A percentile compares a stretch with the other conserved stretches of the same genome.
Evolutionary conservation across 75 land plant genomes (phyloP).

Genomic region (Gnetum montanum): DNA sequence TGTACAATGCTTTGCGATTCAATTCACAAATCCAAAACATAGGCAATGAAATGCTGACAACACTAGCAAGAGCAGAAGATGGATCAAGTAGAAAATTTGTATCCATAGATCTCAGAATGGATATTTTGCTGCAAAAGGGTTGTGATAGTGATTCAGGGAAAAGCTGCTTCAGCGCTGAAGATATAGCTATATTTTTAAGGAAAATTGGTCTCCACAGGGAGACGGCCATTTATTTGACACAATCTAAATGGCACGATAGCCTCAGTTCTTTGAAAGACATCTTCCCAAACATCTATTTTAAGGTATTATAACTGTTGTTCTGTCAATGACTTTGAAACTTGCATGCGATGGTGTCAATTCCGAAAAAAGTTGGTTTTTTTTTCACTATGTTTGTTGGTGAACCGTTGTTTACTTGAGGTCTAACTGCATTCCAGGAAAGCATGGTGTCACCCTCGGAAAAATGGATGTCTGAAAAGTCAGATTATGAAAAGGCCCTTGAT

Average conservation of each 20-base stretch:
- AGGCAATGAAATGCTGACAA: slow-evolving; percentile 42
- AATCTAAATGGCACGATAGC: slow-evolving; percentile 60
- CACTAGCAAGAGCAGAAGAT: slow-evolving; percentile 37
- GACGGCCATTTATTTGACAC: slow-evolving; percentile 66
- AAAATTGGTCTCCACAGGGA: slow-evolving; percentile 50
- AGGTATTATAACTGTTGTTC: slow-evolving; percentile 27
- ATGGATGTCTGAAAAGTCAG: slow-evolving; percentile 16
- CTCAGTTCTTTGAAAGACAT: slow-evolving; percentile 44
- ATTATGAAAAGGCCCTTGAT: slow-evolving; percentile 55
- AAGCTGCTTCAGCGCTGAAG: slow-evolving; percentile 50
- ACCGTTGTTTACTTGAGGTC: too few relatives aligned
- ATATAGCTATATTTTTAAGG: slow-evolving; percentile 45
- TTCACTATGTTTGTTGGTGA: too few relatives aligned
- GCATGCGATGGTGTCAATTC: too few relatives aligned
- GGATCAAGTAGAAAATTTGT: slow-evolving; percentile 45
- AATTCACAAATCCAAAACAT: slow-evolving; percentile 37
- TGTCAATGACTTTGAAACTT: too few relatives aligned
- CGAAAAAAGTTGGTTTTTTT: too few relatives aligned
- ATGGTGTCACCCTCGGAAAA: not conserved
- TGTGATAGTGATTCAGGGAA: slow-evolving; percentile 37
- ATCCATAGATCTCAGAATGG: slow-evolving; percentile 66
- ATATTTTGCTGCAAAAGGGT: slow-evolving; percentile 42
- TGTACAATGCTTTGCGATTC: slow-evolving; percentile 43
- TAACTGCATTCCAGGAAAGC: too few relatives aligned
- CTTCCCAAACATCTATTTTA: slow-evolving; percentile 69